phyloP scores from a whole-genome alignment of 768 basidiomycete species.

The Pisolithus marmoratus region DNA sequence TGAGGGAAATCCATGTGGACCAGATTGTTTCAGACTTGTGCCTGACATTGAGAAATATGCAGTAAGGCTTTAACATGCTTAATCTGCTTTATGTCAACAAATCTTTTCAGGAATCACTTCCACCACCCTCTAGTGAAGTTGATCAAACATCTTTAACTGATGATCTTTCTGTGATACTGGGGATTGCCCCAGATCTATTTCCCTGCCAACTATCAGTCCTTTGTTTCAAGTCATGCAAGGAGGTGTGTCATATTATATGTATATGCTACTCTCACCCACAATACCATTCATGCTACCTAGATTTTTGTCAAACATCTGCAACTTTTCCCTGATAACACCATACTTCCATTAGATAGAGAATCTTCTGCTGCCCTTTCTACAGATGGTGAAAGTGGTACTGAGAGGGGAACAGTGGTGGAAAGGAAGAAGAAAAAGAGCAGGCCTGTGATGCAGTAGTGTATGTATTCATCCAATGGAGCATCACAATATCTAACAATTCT shows the following conservation, averaged over 20 bases:
- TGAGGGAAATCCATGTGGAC: conserved; percentile 26
- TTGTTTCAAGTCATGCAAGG: conserved; percentile 41
- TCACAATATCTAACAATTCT: not conserved
- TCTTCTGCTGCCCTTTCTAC: not conserved
- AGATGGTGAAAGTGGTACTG: not conserved
- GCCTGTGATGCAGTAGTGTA: conserved; percentile 13
- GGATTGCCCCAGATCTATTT: conserved; percentile 37
- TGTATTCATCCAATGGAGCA: not conserved
- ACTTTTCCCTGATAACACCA: conserved; percentile 14
- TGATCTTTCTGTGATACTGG: conserved; percentile 32
- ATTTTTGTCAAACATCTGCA: conserved; percentile 17
- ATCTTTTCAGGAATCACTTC: conserved; percentile 16
- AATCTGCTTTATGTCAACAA: too few relatives aligned
- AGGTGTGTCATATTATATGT: conserved; percentile 25
- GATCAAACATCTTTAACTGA: conserved; percentile 7
- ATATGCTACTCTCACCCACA: not conserved
- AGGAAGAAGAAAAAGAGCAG: conserved; percentile 3
- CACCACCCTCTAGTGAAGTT: conserved; percentile 10
- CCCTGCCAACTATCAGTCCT: conserved; percentile 49
- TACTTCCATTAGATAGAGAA: conserved; percentile 9
- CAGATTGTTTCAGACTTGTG: conserved; percentile 26
- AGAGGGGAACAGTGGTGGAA: not conserved
- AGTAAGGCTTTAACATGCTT: conserved; percentile 2
- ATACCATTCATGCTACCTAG: not conserved
- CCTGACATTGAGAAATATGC: conserved; percentile 19